Evolutionary conservation across 2,329 filamentous ascomycete species (phyloP).

Genomic region (Diaporthe velutina): DNA sequence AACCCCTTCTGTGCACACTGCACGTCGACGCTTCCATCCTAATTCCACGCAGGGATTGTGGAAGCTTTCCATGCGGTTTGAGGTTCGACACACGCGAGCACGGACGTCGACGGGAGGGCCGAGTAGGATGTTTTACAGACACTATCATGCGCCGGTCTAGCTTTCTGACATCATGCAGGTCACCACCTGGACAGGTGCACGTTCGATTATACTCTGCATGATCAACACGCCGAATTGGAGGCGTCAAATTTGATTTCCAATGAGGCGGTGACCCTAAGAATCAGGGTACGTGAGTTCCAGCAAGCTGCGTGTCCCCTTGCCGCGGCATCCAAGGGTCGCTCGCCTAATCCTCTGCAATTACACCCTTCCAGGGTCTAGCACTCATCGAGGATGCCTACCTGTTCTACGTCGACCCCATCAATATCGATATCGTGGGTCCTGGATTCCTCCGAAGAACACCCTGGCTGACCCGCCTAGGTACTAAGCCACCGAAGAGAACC

Average conservation of each 20-base stretch:
- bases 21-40: constrained; percentile 28
- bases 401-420: constrained; percentile 10
- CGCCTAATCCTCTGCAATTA: constrained; percentile 30
- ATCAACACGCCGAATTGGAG: constrained; percentile 9
- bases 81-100: constrained; percentile 32
- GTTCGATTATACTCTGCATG: constrained; percentile 24
- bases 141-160: constrained; percentile 18
- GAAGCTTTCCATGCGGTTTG: constrained; percentile 38
- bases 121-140: constrained; percentile 30
- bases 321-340: constrained; percentile 22
- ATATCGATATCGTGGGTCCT: constrained; percentile 5
- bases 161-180: constrained; percentile 29
- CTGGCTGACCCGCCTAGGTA: constrained; percentile 7
- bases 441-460: constrained; percentile 18
- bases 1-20: constrained; percentile 27
- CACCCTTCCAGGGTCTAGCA: constrained; percentile 13
- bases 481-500: constrained; percentile 16
- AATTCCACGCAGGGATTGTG: constrained; percentile 45
- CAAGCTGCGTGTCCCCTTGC: constrained; percentile 24
- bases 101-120: constrained; percentile 21
- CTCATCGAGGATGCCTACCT: constrained; percentile 18
- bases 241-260: constrained; percentile 7
- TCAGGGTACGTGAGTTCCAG: constrained; percentile 1
- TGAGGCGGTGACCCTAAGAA: constrained; percentile 20
- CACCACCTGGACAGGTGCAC: constrained; percentile 9